A percentile compares a stretch with the other conserved stretches of the same genome.
phyloP scores from a whole-genome alignment of 2,329 filamentous ascomycete species.

The Colletotrichum paranaense region DNA sequence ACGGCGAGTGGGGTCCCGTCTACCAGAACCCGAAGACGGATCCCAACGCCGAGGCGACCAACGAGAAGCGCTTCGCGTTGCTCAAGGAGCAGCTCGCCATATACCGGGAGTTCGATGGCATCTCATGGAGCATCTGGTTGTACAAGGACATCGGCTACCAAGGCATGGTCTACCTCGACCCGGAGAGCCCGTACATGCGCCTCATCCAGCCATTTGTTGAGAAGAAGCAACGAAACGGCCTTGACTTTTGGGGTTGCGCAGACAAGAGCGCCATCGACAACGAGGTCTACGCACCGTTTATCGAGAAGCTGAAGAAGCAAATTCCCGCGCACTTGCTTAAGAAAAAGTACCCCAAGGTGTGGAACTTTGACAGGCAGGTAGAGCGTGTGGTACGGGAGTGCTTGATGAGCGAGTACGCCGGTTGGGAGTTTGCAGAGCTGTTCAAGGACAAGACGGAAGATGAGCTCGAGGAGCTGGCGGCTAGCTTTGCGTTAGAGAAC shows the following conservation, averaged over 20 bases:
- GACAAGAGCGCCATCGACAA: slow-evolving; percentile 42
- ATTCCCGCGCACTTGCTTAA: slow-evolving; percentile 55
- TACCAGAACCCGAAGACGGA: slow-evolving; percentile 55
- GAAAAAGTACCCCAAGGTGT: slow-evolving; percentile 59
- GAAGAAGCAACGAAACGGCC: slow-evolving; percentile 64
- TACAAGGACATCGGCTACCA: slow-evolving; percentile 69
- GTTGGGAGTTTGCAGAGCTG: slow-evolving; percentile 65
- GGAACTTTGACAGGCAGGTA: slow-evolving; percentile 63
- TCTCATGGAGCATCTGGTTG: slow-evolving; percentile 70
- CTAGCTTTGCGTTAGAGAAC: slow-evolving; percentile 63
- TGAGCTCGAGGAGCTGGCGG: slow-evolving; percentile 65
- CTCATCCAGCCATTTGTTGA: slow-evolving; percentile 62
- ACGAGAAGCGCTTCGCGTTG: slow-evolving; percentile 53
- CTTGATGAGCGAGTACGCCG: slow-evolving; percentile 59
- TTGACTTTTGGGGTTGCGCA: slow-evolving; percentile 65
- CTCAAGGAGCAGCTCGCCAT: slow-evolving; percentile 54
- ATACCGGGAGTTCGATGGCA: slow-evolving; percentile 48
- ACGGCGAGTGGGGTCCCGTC: slow-evolving; percentile 64
- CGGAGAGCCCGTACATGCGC: slow-evolving; percentile 60
- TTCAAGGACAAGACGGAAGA: slow-evolving; percentile 62
- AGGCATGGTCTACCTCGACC: slow-evolving; percentile 63
- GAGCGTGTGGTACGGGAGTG: slow-evolving; percentile 54
- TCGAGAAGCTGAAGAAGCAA: slow-evolving; percentile 54
- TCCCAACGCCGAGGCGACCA: slow-evolving; percentile 48
- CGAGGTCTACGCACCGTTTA: slow-evolving; percentile 54